Evolutionary conservation across 257 asterid genomes (phyloP).

Genomic region (Solanum pennellii): DNA sequence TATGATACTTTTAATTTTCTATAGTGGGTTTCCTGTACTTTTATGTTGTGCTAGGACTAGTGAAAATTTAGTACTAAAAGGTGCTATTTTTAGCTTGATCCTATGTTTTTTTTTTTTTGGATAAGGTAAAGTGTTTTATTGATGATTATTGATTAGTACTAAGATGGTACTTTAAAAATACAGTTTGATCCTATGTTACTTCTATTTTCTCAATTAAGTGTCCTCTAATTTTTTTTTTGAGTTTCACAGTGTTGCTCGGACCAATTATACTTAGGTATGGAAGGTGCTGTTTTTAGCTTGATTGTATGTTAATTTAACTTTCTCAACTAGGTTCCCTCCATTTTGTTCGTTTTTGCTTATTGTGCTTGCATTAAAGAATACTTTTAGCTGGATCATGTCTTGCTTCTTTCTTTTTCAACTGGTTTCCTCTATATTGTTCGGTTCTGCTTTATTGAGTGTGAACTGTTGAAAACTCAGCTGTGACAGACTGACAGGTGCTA

Average conservation of each 20-base stretch:
- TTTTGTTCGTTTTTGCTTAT: background rate
- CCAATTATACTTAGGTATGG: background rate
- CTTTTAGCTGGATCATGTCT: slow-evolving; percentile 1
- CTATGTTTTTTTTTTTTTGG: background rate
- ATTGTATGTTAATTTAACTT: background rate
- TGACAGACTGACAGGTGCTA: background rate
- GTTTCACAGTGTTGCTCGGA: background rate
- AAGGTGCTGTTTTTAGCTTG: slow-evolving; percentile 4
- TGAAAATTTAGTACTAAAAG: background rate
- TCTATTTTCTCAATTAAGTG: background rate
- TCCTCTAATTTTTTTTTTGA: background rate
- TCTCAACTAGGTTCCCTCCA: background rate
- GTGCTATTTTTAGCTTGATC: background rate
- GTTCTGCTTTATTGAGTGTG: background rate
- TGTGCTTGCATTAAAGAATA: background rate
- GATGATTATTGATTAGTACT: background rate
- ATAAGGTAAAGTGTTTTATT: background rate
- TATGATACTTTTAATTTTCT: background rate
- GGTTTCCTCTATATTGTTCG: background rate
- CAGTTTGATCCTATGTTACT: background rate
- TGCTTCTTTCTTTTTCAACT: background rate
- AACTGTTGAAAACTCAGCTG: background rate
- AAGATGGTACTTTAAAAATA: background rate
- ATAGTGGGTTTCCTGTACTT: background rate
- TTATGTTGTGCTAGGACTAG: background rate